Percentiles rank a stretch among this genome's conserved stretches.
phyloP scores from a whole-genome alignment of 441 rosid species.

The Breynia disticha region DNA sequence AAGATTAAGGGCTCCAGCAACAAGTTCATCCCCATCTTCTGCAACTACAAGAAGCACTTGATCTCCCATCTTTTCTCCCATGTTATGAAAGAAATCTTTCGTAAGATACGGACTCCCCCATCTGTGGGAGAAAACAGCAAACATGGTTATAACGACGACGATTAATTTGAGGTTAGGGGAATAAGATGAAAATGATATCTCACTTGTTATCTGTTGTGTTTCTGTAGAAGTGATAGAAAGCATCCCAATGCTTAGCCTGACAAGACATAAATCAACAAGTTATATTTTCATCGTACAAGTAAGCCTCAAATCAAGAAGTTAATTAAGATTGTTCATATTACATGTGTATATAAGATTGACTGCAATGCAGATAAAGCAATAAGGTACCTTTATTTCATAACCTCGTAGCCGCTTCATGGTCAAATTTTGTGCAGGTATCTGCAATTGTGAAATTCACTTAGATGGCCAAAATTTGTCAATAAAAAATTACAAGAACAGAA shows the following conservation, averaged over 20 bases:
- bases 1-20: constrained; percentile 91
- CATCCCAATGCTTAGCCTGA: constrained; percentile 93
- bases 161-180: too few relatives aligned
- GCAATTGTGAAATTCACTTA: constrained; percentile 18
- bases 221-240: constrained; percentile 78
- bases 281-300: too few relatives aligned
- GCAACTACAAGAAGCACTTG: constrained; percentile 66
- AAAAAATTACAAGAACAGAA: too few relatives aligned
- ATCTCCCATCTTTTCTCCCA: constrained; percentile 85
- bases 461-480: too few relatives aligned
- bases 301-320: too few relatives aligned
- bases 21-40: constrained; percentile 77
- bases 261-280: constrained; percentile 6
- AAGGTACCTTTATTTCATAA: constrained; percentile 72
- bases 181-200: constrained; percentile 15
- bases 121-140: constrained; percentile 29
- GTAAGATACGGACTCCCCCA: constrained; percentile 95
- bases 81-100: constrained; percentile 68
- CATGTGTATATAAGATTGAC: too few relatives aligned
- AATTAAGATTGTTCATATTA: too few relatives aligned
- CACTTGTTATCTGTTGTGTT: constrained; percentile 95
- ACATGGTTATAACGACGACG: not conserved
- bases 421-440: constrained; percentile 75
- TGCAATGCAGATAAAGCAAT: not conserved
- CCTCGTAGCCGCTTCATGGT: constrained; percentile 82